Base-by-base conservation (phyloP, 1,139 yeast species). In the Geotrichum candidum region DNA sequence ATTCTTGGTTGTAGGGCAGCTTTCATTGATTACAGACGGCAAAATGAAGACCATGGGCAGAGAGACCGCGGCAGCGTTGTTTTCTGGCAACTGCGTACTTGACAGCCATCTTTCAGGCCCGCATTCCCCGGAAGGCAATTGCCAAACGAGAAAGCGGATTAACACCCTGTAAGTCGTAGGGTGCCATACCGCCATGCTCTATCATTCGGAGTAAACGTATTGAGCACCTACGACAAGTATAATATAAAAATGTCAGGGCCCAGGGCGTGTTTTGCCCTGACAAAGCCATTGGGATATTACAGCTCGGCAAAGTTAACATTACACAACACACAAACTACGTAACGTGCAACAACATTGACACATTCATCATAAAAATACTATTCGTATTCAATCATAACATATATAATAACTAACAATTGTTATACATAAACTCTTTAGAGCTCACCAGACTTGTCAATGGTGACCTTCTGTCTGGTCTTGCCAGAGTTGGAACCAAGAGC, bases 371-470 rank as follows among this genome's bases (percentile, higher is more conserved):
- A 35, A 35, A 35, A 35, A 35, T 35, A 35, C 41, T 35, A 35
- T 5, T 35, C 41, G 41, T 35, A 35, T 35, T 35, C 41, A 35
- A 35, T 35, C 41, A 35, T 35, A 35, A 35, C 10, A 35, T 15
- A 35, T 35, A 35, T 35, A 35, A 11, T 6, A 11, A 35, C 10
- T 11, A 35, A 35, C 5, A 3, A 3, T 15, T 35, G 41, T 15
- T 35, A 35, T 35, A 35, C 5, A 35, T 13, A 35, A 10, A 11
- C 41, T 5, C 41, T 35, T 76, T 82, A 82, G 79, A 89, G 84
- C 80, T 88, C 90, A 82, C 99, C 99, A 74, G 87, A 85, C 76
- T 84, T 84, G 73, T 87, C 90, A 75, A 94, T 87, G 80, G 84
- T 80, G 76, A 94, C 78, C 80, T 83, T 86, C 71, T 88, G 87